A percentile compares a stretch with the other conserved stretches of the same genome.
Conservation (phyloP, 2,329 filamentous ascomycete genomes). For the Pseudogymnoascus destructans region DNA sequence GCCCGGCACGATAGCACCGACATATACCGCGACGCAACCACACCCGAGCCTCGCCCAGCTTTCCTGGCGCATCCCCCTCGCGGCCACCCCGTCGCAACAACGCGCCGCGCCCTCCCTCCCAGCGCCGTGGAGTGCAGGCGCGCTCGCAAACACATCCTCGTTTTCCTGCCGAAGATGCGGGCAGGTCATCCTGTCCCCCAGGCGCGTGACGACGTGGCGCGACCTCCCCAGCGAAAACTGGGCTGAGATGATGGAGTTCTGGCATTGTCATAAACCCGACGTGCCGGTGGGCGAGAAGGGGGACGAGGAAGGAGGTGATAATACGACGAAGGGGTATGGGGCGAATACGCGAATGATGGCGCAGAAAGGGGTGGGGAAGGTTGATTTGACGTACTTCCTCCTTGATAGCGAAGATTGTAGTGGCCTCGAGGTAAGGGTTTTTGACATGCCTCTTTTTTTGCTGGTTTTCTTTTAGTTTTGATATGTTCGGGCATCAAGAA, state of each 20-base stretch:
- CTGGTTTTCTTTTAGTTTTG: constrained; percentile 11
- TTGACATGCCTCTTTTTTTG: constrained; percentile 11
- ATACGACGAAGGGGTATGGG: constrained; percentile 64
- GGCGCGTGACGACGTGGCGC: constrained; percentile 54
- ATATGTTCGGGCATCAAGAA: constrained; percentile 43
- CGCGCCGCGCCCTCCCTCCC: constrained; percentile 11
- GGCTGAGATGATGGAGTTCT: constrained; percentile 99
- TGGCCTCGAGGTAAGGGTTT: constrained; percentile 29
- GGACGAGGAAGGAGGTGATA: constrained; percentile 21
- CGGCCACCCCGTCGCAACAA: constrained; percentile 13
- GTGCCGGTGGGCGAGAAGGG: constrained; percentile 30
- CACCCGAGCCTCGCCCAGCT: constrained; percentile 26
- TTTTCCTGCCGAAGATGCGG: constrained; percentile 29
- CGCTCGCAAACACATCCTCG: constrained; percentile 29
- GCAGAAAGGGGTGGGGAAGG: constrained; percentile 54
- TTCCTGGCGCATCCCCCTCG: constrained; percentile 42
- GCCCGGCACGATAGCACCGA: constrained; percentile 26
- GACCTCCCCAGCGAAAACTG: constrained; percentile 92
- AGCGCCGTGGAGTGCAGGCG: constrained; percentile 39
- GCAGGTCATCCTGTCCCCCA: constrained; percentile 31
- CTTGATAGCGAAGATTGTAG: constrained; percentile 54
- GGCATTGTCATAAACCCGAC: constrained; percentile 94
- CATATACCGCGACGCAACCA: constrained; percentile 13
- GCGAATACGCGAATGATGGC: constrained; percentile 63
- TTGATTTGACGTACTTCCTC: constrained; percentile 69